These are phyloP conservation scores for Acanthamoeba royreba DNA, from an alignment of 208 protist species.

Conservation along the genomic window DNA sequence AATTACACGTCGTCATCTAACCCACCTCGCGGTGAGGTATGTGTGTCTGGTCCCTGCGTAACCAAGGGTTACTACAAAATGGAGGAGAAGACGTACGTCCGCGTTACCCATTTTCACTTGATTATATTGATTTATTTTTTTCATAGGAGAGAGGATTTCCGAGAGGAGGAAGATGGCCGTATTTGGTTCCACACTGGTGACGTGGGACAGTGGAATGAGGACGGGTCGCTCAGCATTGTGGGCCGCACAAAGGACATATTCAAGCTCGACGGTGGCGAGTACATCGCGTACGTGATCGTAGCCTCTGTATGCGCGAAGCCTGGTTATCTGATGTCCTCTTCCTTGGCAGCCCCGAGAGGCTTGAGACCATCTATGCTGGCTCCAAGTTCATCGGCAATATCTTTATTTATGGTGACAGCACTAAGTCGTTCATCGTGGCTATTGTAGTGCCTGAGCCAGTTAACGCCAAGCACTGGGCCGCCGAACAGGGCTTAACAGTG, in stretches of 20 bases:
- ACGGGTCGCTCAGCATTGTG: conserved; percentile 81
- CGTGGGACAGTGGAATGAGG: conserved; percentile 73
- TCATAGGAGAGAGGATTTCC: conserved; percentile 63
- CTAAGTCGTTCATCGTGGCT: conserved; percentile 72
- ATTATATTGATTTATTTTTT: conserved; percentile 66
- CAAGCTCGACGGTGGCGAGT: conserved; percentile 86
- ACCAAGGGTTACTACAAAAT: conserved; percentile 82
- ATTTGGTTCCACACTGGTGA: conserved; percentile 88
- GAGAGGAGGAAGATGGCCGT: conserved; percentile 77
- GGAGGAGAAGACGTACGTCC: conserved; percentile 73
- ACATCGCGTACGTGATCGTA: conserved; percentile 65
- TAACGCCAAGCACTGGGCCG: background rate
- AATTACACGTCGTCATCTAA: background rate
- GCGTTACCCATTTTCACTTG: conserved; percentile 66
- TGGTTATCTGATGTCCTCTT: background rate
- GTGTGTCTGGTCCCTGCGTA: conserved; percentile 73
- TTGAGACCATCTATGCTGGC: conserved; percentile 37
- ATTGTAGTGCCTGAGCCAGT: conserved; percentile 76
- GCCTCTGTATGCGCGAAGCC: background rate
- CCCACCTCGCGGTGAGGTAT: conserved; percentile 72
- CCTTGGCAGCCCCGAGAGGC: conserved; percentile 17
- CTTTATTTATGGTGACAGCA: conserved; percentile 45
- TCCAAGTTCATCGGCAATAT: conserved; percentile 43
- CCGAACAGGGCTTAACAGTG: background rate
- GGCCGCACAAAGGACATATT: conserved; percentile 90